A percentile compares a stretch with the other conserved stretches of the same genome.
Conservation (phyloP, 192 early-diverging fungal genomes). For the Mortierella hygrophila region DNA sequence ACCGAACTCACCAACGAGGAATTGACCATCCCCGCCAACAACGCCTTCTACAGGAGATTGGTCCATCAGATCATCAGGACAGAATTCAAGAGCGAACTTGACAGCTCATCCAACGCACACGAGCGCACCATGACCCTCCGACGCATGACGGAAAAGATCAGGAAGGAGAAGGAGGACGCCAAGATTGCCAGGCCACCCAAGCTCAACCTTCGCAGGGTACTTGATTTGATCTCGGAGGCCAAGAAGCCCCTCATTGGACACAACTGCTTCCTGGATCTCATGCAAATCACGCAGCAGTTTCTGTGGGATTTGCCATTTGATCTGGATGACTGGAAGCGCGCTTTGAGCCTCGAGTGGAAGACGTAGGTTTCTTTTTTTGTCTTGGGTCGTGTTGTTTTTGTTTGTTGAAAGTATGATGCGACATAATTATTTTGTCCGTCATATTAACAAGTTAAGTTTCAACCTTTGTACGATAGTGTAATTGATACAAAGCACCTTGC, state of each 20-base stretch:
- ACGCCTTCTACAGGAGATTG: slow-evolving; percentile 76
- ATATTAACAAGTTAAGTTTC: neutral
- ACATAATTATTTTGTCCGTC: neutral
- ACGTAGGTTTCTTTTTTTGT: slow-evolving; percentile 57
- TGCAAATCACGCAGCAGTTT: slow-evolving; percentile 85
- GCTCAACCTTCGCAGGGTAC: slow-evolving; percentile 78
- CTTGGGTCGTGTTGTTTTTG: neutral
- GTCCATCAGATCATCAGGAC: slow-evolving; percentile 80
- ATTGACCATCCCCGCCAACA: slow-evolving; percentile 62
- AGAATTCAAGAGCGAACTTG: slow-evolving; percentile 38
- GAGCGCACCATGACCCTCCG: slow-evolving; percentile 56
- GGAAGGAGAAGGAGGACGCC: slow-evolving; percentile 54
- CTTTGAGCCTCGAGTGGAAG: slow-evolving; percentile 69
- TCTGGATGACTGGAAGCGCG: slow-evolving; percentile 77
- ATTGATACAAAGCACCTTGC: slow-evolving; percentile 88
- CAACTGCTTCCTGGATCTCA: slow-evolving; percentile 91
- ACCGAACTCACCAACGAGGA: slow-evolving; percentile 7
- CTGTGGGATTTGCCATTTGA: slow-evolving; percentile 73
- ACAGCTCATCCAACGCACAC: slow-evolving; percentile 35
- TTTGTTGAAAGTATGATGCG: neutral
- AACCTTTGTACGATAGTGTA: slow-evolving; percentile 56
- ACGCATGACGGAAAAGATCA: slow-evolving; percentile 55
- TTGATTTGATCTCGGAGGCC: slow-evolving; percentile 79
- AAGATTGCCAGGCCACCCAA: slow-evolving; percentile 32
- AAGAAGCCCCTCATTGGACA: slow-evolving; percentile 89